Percentiles rank a stretch among this genome's conserved stretches.
Evolutionary conservation across 371 early-diverging fungal genomes (phyloP).

Genomic region (Actinomucor elegans): DNA sequence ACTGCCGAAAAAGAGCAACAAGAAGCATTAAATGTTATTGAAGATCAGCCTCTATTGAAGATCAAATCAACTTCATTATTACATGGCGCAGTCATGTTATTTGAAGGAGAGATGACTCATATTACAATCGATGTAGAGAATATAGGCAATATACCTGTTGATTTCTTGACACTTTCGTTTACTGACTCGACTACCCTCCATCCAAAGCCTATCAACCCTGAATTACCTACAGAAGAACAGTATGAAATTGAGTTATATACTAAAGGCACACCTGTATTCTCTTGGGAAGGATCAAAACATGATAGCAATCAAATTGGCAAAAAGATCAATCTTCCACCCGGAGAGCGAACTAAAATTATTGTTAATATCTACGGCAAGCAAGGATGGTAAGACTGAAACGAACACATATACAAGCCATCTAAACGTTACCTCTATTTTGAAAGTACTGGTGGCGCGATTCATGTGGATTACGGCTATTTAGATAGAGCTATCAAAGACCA

Average conservation of each 20-base stretch:
- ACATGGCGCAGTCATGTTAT: conserved; percentile 78
- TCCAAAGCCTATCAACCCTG: conserved; percentile 42
- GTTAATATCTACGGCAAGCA: conserved; percentile 81
- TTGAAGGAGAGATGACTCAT: conserved; percentile 75
- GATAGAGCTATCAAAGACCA: conserved; percentile 29
- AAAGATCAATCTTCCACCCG: conserved; percentile 55
- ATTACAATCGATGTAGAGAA: conserved; percentile 72
- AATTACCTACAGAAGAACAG: conserved; percentile 67
- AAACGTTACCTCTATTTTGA: too few species aligned
- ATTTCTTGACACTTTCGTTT: conserved; percentile 70
- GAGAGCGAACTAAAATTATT: conserved; percentile 52
- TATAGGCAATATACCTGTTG: conserved; percentile 68
- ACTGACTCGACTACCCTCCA: conserved; percentile 58
- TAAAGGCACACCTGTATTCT: conserved; percentile 64
- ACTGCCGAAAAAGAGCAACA: not conserved
- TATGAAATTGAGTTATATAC: conserved; percentile 76
- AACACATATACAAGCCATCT: too few species aligned
- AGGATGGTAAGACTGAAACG: conserved; percentile 36
- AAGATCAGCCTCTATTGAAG: conserved; percentile 69
- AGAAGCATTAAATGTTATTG: conserved; percentile 45
- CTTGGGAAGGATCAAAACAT: conserved; percentile 46
- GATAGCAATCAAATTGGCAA: conserved; percentile 31
- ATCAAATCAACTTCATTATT: conserved; percentile 60
- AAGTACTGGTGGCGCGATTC: conserved; percentile 71
- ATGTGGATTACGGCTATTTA: conserved; percentile 74